Conservation (phyloP, 2,329 filamentous ascomycete genomes). For the Cryphonectria naterciae region DNA sequence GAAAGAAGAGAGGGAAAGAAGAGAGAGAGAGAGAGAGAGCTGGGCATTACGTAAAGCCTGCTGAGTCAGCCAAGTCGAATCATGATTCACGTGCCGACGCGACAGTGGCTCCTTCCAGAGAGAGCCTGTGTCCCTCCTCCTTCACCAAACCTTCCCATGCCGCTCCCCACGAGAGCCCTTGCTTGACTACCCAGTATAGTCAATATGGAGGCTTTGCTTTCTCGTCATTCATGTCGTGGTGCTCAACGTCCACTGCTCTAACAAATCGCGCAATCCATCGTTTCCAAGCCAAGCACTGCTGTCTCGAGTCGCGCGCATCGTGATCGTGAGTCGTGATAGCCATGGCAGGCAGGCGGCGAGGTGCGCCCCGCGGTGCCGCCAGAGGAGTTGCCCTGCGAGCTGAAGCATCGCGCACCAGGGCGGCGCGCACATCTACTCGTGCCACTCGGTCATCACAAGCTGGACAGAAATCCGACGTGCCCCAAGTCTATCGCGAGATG, state of each 20-base stretch:
- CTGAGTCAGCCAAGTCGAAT: background rate
- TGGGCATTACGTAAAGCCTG: background rate
- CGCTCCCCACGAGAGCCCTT: background rate
- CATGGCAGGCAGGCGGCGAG: constrained; percentile 25
- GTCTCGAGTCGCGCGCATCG: constrained; percentile 4
- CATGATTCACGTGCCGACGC: constrained; percentile 6
- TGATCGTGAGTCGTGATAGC: constrained; percentile 3
- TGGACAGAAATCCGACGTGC: constrained; percentile 33
- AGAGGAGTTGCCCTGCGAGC: constrained; percentile 22
- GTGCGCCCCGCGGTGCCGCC: constrained; percentile 9
- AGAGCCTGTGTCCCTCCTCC: background rate
- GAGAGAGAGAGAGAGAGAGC: background rate
- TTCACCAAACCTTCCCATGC: background rate
- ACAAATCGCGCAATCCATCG: background rate
- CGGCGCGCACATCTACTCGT: constrained; percentile 28
- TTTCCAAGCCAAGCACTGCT: too few relatives aligned
- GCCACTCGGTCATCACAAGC: constrained; percentile 36
- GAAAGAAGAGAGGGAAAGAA: background rate
- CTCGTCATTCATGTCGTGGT: background rate
- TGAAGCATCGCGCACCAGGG: constrained; percentile 19
- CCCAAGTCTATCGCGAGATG: constrained; percentile 54
- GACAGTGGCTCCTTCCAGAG: background rate
- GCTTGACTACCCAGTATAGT: background rate
- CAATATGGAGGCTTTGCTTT: constrained; percentile 5
- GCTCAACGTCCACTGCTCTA: background rate